A percentile compares a stretch with the other conserved stretches of the same genome.
These are phyloP conservation scores for Amanita jacksonii DNA, from an alignment of 768 basidiomycete genomes.

Conservation along the genomic window DNA sequence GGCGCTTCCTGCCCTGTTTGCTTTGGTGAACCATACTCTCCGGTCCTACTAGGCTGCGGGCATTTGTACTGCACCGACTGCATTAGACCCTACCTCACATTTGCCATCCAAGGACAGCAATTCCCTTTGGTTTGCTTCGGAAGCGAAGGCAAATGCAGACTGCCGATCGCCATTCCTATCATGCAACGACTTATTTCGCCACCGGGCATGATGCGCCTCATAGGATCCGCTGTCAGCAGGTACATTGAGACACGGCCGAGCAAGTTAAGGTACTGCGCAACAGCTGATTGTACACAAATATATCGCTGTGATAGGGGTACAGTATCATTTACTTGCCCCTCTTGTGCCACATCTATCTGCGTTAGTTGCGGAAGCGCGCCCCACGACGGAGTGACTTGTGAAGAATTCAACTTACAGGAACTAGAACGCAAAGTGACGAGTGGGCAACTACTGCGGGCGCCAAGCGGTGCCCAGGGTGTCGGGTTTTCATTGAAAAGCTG, in stretches of 20 bases:
- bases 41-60: constrained; percentile 1
- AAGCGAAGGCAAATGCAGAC: not conserved
- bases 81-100: constrained; percentile 3
- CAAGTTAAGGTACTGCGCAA: constrained; percentile 43
- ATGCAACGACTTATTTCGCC: constrained; percentile 30
- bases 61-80: constrained; percentile 5
- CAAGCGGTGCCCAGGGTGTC: constrained; percentile 39
- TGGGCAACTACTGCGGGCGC: constrained; percentile 29
- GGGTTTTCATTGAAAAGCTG: constrained; percentile 35
- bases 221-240: constrained; percentile 32
- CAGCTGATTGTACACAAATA: constrained; percentile 43
- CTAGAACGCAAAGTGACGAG: constrained; percentile 31
- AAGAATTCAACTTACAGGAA: constrained; percentile 22
- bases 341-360: constrained; percentile 41
- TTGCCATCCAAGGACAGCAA: not conserved
- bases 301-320: constrained; percentile 20
- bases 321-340: constrained; percentile 35
- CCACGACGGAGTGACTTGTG: constrained; percentile 45
- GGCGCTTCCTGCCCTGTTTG: constrained; percentile 1
- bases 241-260: constrained; percentile 34
- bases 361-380: constrained; percentile 36
- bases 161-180: constrained; percentile 28
- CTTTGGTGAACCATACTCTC: not conserved
- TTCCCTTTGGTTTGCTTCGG: constrained; percentile 5
- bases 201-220: constrained; percentile 29